phyloP scores from a whole-genome alignment of 768 basidiomycete genomes.

The Pleurotus citrinopileatus region DNA sequence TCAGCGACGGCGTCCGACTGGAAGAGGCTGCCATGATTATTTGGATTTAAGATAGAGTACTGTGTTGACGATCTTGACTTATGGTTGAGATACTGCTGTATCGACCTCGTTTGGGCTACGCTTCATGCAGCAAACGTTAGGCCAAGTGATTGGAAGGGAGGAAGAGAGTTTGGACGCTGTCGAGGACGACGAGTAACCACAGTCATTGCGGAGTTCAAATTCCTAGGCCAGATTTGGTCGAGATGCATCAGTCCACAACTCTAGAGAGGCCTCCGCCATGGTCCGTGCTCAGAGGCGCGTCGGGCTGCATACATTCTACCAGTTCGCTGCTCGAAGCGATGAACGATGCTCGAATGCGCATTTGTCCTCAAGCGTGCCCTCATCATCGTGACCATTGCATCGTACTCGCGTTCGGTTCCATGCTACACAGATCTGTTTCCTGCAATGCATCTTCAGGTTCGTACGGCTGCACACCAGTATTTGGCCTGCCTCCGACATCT shows the following conservation, averaged over 20 bases:
- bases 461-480: no score
- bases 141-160: not conserved
- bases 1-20: slow-evolving; percentile 40
- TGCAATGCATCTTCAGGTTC: no score
- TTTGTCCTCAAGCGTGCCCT: no score
- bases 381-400: no score
- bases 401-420: no score
- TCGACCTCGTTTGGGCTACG: not conserved
- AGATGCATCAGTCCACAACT: not conserved
- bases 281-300: slow-evolving; percentile 4
- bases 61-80: not conserved
- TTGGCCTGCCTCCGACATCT: not conserved
- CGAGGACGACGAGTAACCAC: slow-evolving; percentile 4
- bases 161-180: not conserved
- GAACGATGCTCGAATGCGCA: no score
- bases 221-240: slow-evolving; percentile 1
- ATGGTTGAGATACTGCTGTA: not conserved
- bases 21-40: slow-evolving; percentile 26
- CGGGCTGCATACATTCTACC: no score
- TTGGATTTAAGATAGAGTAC: slow-evolving; percentile 5
- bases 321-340: no score
- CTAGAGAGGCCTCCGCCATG: not conserved
- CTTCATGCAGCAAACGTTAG: not conserved
- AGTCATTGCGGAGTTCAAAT: slow-evolving; percentile 2
- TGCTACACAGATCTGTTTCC: no score